A percentile compares a stretch with the other conserved stretches of the same genome.
Evolutionary conservation across 2,329 filamentous ascomycete genomes (phyloP).

Genomic region (Colletotrichum viniferum): DNA sequence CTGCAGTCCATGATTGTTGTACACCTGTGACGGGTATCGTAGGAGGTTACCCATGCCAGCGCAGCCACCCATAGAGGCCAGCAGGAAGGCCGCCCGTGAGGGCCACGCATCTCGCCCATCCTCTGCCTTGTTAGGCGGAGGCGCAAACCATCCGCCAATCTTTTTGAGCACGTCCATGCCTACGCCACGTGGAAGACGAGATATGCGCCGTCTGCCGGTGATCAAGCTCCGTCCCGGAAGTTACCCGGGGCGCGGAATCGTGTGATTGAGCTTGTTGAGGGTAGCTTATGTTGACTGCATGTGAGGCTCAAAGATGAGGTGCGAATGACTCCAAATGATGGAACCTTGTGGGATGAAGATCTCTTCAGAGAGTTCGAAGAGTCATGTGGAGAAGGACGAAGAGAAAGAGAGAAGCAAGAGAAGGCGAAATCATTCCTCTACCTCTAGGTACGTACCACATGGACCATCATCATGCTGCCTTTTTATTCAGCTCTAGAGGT

Average conservation of each 20-base stretch:
- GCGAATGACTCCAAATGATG: neutral
- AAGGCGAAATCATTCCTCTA: neutral
- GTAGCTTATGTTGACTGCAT: neutral
- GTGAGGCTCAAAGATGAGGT: neutral
- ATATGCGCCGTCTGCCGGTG: neutral
- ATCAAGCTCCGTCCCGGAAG: neutral
- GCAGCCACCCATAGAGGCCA: conserved; percentile 63
- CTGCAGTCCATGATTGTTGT: conserved; percentile 64
- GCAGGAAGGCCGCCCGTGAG: conserved; percentile 57
- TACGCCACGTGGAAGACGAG: neutral
- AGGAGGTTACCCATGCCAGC: conserved; percentile 63
- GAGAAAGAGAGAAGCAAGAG: neutral
- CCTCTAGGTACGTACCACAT: neutral
- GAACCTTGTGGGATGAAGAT: neutral
- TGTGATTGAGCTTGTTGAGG: neutral
- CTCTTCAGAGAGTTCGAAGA: neutral
- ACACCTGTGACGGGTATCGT: conserved; percentile 61
- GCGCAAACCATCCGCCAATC: conserved; percentile 36
- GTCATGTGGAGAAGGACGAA: neutral
- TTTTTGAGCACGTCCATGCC: conserved; percentile 29
- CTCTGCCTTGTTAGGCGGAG: conserved; percentile 37
- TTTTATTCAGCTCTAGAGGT: neutral
- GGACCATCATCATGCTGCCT: neutral
- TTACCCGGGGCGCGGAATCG: neutral
- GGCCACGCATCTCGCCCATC: conserved; percentile 59